These are phyloP conservation scores for Colletotrichum chlorophyti DNA, from an alignment of 2,329 filamentous ascomycete species.

Conservation along the genomic window DNA sequence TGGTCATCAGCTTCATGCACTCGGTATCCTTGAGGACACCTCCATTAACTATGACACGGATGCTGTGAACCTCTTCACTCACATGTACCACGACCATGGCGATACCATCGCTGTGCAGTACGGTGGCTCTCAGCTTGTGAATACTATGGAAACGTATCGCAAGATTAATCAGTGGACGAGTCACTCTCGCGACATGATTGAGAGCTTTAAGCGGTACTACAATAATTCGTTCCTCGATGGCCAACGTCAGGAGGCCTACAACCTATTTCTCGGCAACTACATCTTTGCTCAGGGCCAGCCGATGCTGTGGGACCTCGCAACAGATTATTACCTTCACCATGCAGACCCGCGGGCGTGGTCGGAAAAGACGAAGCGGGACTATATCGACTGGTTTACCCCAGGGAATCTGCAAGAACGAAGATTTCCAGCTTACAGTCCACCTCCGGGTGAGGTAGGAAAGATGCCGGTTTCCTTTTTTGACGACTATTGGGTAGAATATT, in stretches of 20 bases:
- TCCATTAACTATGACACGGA: slow-evolving; percentile 93
- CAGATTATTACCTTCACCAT: slow-evolving; percentile 96
- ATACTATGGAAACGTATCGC: slow-evolving; percentile 98
- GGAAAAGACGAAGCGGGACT: slow-evolving; percentile 67
- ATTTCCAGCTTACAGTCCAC: slow-evolving; percentile 61
- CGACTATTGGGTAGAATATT: slow-evolving; percentile 98
- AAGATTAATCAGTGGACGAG: slow-evolving; percentile 99
- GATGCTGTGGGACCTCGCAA: slow-evolving; percentile 95
- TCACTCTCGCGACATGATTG: slow-evolving; percentile 97
- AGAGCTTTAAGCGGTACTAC: slow-evolving; percentile 98
- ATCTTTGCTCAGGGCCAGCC: slow-evolving; percentile 86
- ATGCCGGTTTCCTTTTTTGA: slow-evolving; percentile 72
- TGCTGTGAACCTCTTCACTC: slow-evolving; percentile 93
- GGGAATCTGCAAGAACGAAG: slow-evolving; percentile 69
- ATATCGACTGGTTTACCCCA: slow-evolving; percentile 89
- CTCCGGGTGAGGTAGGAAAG: slow-evolving; percentile 44
- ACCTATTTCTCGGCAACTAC: slow-evolving; percentile 96
- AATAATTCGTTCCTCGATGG: slow-evolving; percentile 98
- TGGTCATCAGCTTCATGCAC: slow-evolving; percentile 87
- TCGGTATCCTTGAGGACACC: slow-evolving; percentile 83
- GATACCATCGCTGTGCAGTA: slow-evolving; percentile 98
- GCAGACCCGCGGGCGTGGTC: slow-evolving; percentile 79
- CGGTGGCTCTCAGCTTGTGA: slow-evolving; percentile 94
- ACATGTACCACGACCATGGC: slow-evolving; percentile 98
- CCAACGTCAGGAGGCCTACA: slow-evolving; percentile 98